phyloP scores from a whole-genome alignment of 257 asterid species.

The Solanum virginianum region DNA sequence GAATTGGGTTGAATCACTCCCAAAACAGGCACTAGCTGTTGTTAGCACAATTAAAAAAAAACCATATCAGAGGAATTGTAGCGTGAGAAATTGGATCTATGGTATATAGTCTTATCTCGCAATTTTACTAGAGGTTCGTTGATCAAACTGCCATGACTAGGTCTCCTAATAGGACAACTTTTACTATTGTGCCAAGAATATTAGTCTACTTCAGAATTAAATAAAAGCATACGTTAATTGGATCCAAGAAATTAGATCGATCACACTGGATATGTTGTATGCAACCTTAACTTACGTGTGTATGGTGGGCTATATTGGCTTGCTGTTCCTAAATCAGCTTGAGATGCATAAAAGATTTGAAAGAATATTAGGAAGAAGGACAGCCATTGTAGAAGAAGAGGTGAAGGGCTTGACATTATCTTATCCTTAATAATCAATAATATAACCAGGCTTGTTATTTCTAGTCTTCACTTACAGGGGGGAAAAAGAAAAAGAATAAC shows the following conservation, averaged over 20 bases:
- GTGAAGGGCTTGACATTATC: background rate
- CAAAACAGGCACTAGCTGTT: slow-evolving; percentile 65
- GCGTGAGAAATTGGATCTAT: too few relatives aligned
- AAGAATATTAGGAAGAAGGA: slow-evolving; percentile 7
- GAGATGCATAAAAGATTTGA: background rate
- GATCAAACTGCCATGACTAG: too few relatives aligned
- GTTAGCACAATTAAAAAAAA: background rate
- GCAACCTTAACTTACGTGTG: slow-evolving; percentile 38
- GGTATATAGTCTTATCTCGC: too few relatives aligned
- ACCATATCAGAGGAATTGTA: too few relatives aligned
- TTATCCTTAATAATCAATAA: background rate
- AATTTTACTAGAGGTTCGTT: too few relatives aligned
- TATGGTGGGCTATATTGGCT: slow-evolving; percentile 53
- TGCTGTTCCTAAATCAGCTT: slow-evolving; percentile 68
- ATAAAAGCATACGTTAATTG: too few relatives aligned
- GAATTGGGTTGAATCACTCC: slow-evolving; percentile 38
- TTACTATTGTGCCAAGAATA: too few relatives aligned
- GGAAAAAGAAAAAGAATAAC: background rate
- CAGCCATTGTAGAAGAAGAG: slow-evolving; percentile 12
- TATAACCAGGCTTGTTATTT: background rate
- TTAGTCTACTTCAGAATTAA: too few relatives aligned
- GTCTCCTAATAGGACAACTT: too few relatives aligned
- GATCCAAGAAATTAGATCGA: too few relatives aligned
- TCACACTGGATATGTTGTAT: too few relatives aligned
- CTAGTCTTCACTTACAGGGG: background rate